phyloP scores from a whole-genome alignment of 768 basidiomycete genomes.

The Sistotremastrum suecicum region DNA sequence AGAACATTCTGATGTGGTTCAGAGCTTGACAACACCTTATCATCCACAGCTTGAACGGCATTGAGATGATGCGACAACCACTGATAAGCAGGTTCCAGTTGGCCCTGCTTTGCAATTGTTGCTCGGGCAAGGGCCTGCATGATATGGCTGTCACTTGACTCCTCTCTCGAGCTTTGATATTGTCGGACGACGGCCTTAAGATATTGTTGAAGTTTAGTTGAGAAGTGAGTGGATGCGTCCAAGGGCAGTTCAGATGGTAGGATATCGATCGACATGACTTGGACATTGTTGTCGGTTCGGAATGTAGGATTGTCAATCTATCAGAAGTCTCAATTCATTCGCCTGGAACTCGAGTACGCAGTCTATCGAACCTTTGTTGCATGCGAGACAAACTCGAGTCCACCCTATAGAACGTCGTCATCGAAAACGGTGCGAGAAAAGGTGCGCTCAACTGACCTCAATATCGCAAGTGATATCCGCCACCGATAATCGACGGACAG shows the following conservation, averaged over 20 bases:
- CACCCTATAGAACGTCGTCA: constrained; percentile 35
- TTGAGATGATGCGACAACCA: constrained; percentile 46
- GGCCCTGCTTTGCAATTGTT: constrained; percentile 51
- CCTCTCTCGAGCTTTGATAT: constrained; percentile 18
- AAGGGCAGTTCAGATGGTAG: constrained; percentile 72
- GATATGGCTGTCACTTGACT: constrained; percentile 14
- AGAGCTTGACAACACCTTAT: neutral
- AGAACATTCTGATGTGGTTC: constrained; percentile 40
- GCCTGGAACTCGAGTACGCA: too few species aligned
- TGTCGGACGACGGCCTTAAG: constrained; percentile 38
- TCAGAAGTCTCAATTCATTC: too few species aligned
- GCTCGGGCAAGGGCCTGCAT: constrained; percentile 45
- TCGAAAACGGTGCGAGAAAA: too few species aligned
- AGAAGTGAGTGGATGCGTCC: constrained; percentile 74
- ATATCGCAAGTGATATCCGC: constrained; percentile 79
- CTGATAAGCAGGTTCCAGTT: constrained; percentile 33
- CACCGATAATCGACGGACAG: constrained; percentile 55
- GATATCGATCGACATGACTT: constrained; percentile 86
- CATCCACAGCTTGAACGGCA: neutral
- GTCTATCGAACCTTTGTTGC: constrained; percentile 70
- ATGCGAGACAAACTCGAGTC: constrained; percentile 68
- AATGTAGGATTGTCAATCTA: constrained; percentile 25
- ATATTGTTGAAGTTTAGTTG: constrained; percentile 50
- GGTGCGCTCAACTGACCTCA: too few species aligned
- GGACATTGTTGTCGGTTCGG: constrained; percentile 37